phyloP scores from a whole-genome alignment of 495 filamentous ascomycete species.

The Neurospora intermedia region DNA sequence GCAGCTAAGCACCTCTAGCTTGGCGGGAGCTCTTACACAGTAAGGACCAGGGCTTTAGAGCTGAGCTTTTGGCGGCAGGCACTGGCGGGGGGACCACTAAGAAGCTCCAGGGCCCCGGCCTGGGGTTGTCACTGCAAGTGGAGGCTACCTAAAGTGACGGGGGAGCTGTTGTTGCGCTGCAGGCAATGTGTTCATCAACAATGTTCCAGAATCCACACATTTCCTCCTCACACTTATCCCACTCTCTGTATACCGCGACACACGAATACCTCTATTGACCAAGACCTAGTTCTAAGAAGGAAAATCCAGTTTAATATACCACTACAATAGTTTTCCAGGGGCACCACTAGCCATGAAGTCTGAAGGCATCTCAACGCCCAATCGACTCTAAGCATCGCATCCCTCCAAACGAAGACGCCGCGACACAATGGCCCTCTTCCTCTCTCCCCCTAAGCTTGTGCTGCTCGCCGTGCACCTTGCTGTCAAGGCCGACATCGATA shows the following conservation, averaged over 20 bases:
- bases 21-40: neutral
- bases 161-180: neutral
- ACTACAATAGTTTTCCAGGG: neutral
- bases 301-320: neutral
- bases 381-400: neutral
- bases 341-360: neutral
- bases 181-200: neutral
- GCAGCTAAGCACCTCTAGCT: neutral
- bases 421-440: constrained; percentile 30
- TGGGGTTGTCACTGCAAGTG: neutral
- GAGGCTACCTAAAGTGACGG: neutral
- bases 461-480: constrained; percentile 55
- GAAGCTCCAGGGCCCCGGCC: neutral
- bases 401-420: neutral
- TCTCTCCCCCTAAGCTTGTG: constrained; percentile 50
- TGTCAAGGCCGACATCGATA: constrained; percentile 44
- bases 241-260: neutral
- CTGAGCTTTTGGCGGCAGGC: neutral
- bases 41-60: neutral
- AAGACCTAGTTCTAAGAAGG: neutral
- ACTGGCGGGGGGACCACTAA: neutral
- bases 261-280: neutral
- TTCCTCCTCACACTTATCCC: neutral
- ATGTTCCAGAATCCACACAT: neutral
- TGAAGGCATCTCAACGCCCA: neutral